phyloP scores from a whole-genome alignment of 257 asterid species.

The Ehretia macrophylla region DNA sequence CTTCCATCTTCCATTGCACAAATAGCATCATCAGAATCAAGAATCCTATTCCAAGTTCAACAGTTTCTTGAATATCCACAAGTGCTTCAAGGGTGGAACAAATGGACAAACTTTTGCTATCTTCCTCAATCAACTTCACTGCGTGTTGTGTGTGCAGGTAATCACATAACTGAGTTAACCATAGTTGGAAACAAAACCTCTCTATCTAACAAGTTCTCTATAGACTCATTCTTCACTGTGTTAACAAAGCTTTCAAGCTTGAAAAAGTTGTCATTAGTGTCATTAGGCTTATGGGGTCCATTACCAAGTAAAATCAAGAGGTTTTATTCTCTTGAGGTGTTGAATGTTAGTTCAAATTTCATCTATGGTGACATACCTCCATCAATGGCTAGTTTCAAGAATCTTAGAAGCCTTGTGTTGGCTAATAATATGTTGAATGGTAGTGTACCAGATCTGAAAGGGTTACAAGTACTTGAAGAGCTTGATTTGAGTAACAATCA shows the following conservation, averaged over 20 bases:
- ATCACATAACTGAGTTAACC: slow-evolving; percentile 65
- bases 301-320: slow-evolving; percentile 68
- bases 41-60: slow-evolving; percentile 63
- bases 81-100: slow-evolving; percentile 65
- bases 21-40: slow-evolving; percentile 45
- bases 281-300: slow-evolving; percentile 82
- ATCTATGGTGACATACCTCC: slow-evolving; percentile 59
- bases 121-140: slow-evolving; percentile 56
- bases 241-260: slow-evolving; percentile 66
- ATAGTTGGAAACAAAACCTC: slow-evolving; percentile 70
- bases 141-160: slow-evolving; percentile 52
- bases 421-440: slow-evolving; percentile 67
- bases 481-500: slow-evolving; percentile 68
- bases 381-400: slow-evolving; percentile 46
- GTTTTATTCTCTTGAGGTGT: slow-evolving; percentile 53
- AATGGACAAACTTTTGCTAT: slow-evolving; percentile 80
- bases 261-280: slow-evolving; percentile 59
- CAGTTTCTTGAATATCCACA: slow-evolving; percentile 72
- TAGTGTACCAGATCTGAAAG: slow-evolving; percentile 62
- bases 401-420: slow-evolving; percentile 51
- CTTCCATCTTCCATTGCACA: slow-evolving; percentile 46
- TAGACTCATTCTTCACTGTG: slow-evolving; percentile 83
- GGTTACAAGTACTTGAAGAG: slow-evolving; percentile 44
- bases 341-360: slow-evolving; percentile 70
- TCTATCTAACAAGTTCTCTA: slow-evolving; percentile 54